Base-by-base conservation (phyloP, 345 rosid genomes). In the Pistacia atlantica region DNA sequence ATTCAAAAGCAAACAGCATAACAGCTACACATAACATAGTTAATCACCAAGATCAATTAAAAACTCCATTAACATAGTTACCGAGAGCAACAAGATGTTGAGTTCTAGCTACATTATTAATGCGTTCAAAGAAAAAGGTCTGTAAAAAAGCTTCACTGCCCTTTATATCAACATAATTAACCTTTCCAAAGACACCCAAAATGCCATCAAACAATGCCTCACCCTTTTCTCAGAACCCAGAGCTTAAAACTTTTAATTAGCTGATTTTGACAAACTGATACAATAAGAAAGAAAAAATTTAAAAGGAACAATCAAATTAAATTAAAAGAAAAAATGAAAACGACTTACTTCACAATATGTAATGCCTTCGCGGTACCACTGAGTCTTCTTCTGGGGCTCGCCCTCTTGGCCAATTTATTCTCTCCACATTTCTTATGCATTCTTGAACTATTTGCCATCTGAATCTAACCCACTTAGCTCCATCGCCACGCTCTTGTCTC, bases 131-230 rank as follows among this genome's bases (percentile, higher is more conserved):
- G 62, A 92, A 77, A 76, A 96, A 91, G 67, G 82, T 79, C 25
- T 22, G 25, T 22, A 22, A 22, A 22, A 22, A 22, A 22, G 25
- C 25, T 22, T 22, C 25, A 22, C 25, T 22, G 25, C 25, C 25
- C 25, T 22, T 22, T 22, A 22, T 22, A 22, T 22, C 25, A 22
- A 22, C 25, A 22, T 22, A 22, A 22, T 22, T 22, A 22, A 22
- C 25, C 25, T 22, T 22, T 22, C 25, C 25, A 70, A 89, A 96
- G 48, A 97, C 99, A 69, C 98, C 99, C 82, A 96, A 82, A 11
- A 96, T 97, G 71, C 99, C 99, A 79, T 96, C 89, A 62, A 89
- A 90, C 5, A 93, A 90, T 8, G 99, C 98, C 83, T 96, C 99
- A 62, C 93, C 97, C 99, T 96, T 82, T 78, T 42, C 80, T 31